Evolutionary conservation across 2,329 filamentous ascomycete genomes (phyloP).

Genomic region (Onygenales sp.): DNA sequence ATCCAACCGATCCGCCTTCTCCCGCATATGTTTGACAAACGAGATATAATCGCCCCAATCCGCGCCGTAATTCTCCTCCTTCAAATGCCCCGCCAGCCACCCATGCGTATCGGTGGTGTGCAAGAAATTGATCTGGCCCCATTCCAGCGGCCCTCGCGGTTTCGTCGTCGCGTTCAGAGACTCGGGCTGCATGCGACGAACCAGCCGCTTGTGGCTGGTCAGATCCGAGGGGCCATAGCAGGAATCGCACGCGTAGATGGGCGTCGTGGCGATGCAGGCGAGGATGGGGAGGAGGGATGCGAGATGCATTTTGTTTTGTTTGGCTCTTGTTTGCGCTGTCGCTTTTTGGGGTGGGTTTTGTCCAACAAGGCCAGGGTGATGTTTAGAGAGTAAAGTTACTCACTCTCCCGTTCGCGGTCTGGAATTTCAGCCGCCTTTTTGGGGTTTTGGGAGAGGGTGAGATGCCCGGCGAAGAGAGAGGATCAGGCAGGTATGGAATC

Average conservation of each 20-base stretch:
- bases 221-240: constrained; percentile 13
- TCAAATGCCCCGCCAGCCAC: constrained; percentile 52
- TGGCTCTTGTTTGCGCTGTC: no score
- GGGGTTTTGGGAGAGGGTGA: no score
- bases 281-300: constrained; percentile 1
- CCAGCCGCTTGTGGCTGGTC: constrained; percentile 10
- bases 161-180: constrained; percentile 12
- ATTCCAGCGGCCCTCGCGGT: constrained; percentile 22
- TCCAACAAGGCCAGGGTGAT: no score
- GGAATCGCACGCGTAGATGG: constrained; percentile 10
- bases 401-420: no score
- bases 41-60: constrained; percentile 59
- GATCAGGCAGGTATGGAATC: no score
- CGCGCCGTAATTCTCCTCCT: constrained; percentile 54
- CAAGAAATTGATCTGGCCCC: constrained; percentile 55
- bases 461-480: no score
- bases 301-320: neutral
- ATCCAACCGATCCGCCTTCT: constrained; percentile 45
- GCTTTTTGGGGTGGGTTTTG: no score
- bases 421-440: no score
- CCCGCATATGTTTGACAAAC: constrained; percentile 51
- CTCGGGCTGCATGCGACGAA: constrained; percentile 16
- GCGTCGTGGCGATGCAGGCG: neutral
- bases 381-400: no score
- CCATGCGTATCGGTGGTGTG: constrained; percentile 55